Base-by-base conservation (phyloP, 1,139 yeast species). In the Kodamaea sp. region DNA sequence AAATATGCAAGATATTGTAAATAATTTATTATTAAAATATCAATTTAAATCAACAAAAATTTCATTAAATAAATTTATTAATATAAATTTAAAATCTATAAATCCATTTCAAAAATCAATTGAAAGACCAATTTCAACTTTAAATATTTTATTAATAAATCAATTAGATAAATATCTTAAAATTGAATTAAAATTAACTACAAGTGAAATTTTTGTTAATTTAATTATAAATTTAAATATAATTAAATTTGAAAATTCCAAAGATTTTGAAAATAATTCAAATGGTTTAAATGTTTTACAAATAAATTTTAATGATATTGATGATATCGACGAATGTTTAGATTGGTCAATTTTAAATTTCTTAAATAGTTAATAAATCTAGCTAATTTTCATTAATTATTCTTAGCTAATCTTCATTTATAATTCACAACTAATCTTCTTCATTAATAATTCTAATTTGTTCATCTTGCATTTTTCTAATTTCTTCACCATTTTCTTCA, bases 271-370 rank as follows among this genome's bases (percentile, higher is more conserved):
- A 41, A 49, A 49, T 9, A 67, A 70, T 43, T 52, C 54, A 39
- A 50, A 62, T 37, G 77, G 73, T 26, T 48, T 55, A 22, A 65
- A 67, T 45, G 65, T 73, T 11, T 57, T 77, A 37, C 73, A 67
- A 46, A 67, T 72, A 24, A 63, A 59, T 11, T 79, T 81, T 50
- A 78, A 74, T 46, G 89, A 83, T 47, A 62, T 81, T 37, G 62
- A 69, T 27, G 89, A 81, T 46, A 62, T 83, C 4, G 82, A 78
- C 39, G 84, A 81, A 48, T 81, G 89, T 63, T 58, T 84, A 37
- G 73, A 73, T 41, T 84, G 90, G 89, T 65, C 79, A 1, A 60
- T 78, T 1, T 53, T 60, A 41, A 65, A 62, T 41, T 70, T 69
- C 44, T 44, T 60, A 29, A 25, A 3, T 24, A 11, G 30, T 6